Percentiles rank a stretch among this genome's conserved stretches.
Evolutionary conservation across 108 stramenopile species (phyloP).

Genomic region (Chaetoceros muelleri): DNA sequence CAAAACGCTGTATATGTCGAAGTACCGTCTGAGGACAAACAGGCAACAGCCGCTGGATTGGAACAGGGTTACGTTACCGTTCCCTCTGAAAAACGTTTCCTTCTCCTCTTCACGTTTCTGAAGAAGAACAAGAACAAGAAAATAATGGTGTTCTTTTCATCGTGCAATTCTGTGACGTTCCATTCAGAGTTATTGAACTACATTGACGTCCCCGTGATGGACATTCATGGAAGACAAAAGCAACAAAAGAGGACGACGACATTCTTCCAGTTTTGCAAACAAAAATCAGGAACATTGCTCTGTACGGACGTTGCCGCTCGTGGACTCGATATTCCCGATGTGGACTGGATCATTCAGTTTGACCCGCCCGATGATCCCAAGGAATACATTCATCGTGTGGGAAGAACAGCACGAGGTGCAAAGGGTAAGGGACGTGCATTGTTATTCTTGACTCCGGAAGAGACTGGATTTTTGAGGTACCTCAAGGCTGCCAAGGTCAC

Average conservation of each 20-base stretch:
- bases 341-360: constrained; percentile 99
- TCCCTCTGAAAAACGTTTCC: constrained; percentile 92
- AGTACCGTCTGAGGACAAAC: constrained; percentile 75
- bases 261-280: constrained; percentile 97
- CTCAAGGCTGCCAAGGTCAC: constrained; percentile 94
- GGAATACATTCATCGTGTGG: constrained; percentile 95
- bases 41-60: constrained; percentile 88
- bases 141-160: constrained; percentile 99
- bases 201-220: constrained; percentile 96
- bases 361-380: constrained; percentile 99
- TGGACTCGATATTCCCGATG: constrained; percentile 92
- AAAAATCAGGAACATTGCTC: constrained; percentile 85
- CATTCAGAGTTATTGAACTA: constrained; percentile 97
- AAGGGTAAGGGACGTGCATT: constrained; percentile 90
- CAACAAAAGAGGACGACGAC: constrained; percentile 98
- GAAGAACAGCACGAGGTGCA: constrained; percentile 89
- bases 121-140: constrained; percentile 99
- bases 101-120: constrained; percentile 96
- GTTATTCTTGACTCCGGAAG: constrained; percentile 96
- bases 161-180: constrained; percentile 98
- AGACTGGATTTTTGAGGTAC: constrained; percentile 94
- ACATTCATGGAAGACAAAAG: constrained; percentile 98
- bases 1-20: constrained; percentile 90
- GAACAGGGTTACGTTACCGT: constrained; percentile 99
- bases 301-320: constrained; percentile 99